Percentiles rank a stretch among this genome's conserved stretches.
These are phyloP conservation scores for Murraya koenigii DNA, from an alignment of 345 rosid species.

Conservation along the genomic window DNA sequence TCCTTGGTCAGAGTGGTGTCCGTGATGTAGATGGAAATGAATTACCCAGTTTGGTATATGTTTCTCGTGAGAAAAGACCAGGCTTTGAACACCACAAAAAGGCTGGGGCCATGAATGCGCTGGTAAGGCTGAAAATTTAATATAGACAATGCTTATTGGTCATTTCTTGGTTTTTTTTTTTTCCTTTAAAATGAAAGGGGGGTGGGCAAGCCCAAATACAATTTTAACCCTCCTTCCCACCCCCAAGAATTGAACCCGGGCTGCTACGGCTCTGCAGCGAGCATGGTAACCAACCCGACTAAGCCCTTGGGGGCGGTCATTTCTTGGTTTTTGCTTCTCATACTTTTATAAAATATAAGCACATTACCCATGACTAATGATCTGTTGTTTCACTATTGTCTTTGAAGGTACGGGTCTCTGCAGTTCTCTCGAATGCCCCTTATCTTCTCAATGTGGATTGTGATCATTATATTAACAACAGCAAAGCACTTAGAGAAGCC, in stretches of 20 bases:
- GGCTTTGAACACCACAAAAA: constrained; percentile 98
- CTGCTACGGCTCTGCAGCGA: no score
- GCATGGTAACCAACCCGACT: no score
- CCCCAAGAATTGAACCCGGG: no score
- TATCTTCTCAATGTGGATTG: constrained; percentile 89
- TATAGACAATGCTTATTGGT: neutral
- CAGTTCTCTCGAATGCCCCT: constrained; percentile 92
- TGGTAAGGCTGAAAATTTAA: constrained; percentile 41
- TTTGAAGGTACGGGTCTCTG: constrained; percentile 81
- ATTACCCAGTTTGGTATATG: constrained; percentile 87
- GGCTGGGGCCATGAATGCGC: constrained; percentile 98
- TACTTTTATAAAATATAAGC: neutral
- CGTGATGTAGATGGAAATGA: constrained; percentile 78
- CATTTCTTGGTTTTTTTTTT: neutral
- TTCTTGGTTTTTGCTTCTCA: neutral
- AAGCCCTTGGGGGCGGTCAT: no score
- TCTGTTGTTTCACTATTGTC: neutral
- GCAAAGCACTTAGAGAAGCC: constrained; percentile 94
- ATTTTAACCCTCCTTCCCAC: no score
- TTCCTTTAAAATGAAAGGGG: no score
- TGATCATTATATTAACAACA: constrained; percentile 93
- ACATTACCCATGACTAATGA: neutral
- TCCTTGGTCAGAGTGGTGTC: constrained; percentile 83
- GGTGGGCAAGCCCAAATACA: no score
- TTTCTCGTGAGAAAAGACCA: constrained; percentile 99